Conservation (phyloP, 805 yeast genomes). For the Metschnikowia lunata region DNA sequence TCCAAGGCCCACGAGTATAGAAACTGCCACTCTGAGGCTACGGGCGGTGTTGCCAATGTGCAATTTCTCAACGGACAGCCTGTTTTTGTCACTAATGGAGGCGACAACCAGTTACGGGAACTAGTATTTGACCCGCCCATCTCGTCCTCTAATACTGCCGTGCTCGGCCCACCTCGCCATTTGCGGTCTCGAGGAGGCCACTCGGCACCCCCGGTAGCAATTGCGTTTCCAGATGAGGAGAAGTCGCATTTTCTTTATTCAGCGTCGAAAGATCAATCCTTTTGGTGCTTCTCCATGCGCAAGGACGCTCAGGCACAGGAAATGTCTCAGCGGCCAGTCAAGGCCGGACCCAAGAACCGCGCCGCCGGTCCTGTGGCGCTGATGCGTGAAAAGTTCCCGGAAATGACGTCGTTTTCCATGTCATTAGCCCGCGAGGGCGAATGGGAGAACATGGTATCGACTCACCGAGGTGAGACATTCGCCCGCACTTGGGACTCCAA, state of each 20-base stretch:
- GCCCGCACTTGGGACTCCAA: slow-evolving; percentile 91
- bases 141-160: slow-evolving; percentile 55
- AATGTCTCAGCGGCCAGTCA: slow-evolving; percentile 69
- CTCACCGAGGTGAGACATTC: slow-evolving; percentile 74
- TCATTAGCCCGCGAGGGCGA: slow-evolving; percentile 75
- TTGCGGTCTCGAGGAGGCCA: slow-evolving; percentile 97
- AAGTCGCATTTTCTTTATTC: slow-evolving; percentile 78
- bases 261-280: slow-evolving; percentile 78
- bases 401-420: slow-evolving; percentile 64
- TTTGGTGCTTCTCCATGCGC: slow-evolving; percentile 90
- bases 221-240: slow-evolving; percentile 71
- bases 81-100: slow-evolving; percentile 81
- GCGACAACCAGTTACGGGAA: slow-evolving; percentile 85
- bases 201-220: slow-evolving; percentile 76
- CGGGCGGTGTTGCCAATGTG: slow-evolving; percentile 74
- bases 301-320: slow-evolving; percentile 97
- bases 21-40: slow-evolving; percentile 63
- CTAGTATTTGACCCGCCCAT: slow-evolving; percentile 90
- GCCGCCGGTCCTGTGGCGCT: slow-evolving; percentile 52
- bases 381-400: slow-evolving; percentile 70
- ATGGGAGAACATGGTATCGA: slow-evolving; percentile 92
- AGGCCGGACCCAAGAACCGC: slow-evolving; percentile 30
- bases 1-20: slow-evolving; percentile 73
- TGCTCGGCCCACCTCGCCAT: slow-evolving; percentile 85
- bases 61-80: slow-evolving; percentile 89